These are phyloP conservation scores for Aspergillus awamori DNA, from an alignment of 2,329 filamentous ascomycete species.

Conservation along the genomic window DNA sequence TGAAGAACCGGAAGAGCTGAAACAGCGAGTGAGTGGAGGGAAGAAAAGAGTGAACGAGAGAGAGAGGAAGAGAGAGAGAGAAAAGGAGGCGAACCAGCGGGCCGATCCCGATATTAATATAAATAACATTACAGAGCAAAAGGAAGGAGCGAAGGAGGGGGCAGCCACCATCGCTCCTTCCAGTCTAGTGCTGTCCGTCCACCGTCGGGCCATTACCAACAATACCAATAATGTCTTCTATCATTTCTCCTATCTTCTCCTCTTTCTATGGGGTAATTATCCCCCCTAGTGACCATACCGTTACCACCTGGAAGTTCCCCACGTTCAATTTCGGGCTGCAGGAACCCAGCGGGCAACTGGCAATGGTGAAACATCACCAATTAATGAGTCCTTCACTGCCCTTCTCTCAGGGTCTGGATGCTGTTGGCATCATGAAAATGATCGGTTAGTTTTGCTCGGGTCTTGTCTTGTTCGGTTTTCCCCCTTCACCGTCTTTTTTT, in stretches of 20 bases:
- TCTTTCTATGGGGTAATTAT: too few relatives aligned
- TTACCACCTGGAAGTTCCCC: not conserved
- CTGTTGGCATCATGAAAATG: not conserved
- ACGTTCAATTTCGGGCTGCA: not conserved
- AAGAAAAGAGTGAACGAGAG: conserved; percentile 21
- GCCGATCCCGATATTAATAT: conserved; percentile 3
- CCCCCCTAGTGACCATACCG: too few relatives aligned
- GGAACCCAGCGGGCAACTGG: not conserved
- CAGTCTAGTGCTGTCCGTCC: too few relatives aligned
- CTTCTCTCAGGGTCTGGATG: not conserved
- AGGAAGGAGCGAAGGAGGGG: too few relatives aligned
- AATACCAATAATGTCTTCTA: too few relatives aligned
- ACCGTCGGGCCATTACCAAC: too few relatives aligned
- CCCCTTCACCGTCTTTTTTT: too few relatives aligned
- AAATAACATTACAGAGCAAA: not conserved
- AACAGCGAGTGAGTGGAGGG: conserved; percentile 39
- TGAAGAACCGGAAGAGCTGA: conserved; percentile 48
- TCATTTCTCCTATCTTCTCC: too few relatives aligned
- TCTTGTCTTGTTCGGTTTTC: too few relatives aligned
- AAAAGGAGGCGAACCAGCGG: conserved; percentile 2
- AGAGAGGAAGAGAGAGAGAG: conserved; percentile 19
- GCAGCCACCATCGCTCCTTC: too few relatives aligned
- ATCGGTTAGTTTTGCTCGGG: too few relatives aligned
- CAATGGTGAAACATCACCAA: not conserved
- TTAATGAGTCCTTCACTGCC: not conserved